A percentile compares a stretch with the other conserved stretches of the same genome.
phyloP scores from a whole-genome alignment of 305 asterid genomes.

The Fraxinus xanthoxyloides region DNA sequence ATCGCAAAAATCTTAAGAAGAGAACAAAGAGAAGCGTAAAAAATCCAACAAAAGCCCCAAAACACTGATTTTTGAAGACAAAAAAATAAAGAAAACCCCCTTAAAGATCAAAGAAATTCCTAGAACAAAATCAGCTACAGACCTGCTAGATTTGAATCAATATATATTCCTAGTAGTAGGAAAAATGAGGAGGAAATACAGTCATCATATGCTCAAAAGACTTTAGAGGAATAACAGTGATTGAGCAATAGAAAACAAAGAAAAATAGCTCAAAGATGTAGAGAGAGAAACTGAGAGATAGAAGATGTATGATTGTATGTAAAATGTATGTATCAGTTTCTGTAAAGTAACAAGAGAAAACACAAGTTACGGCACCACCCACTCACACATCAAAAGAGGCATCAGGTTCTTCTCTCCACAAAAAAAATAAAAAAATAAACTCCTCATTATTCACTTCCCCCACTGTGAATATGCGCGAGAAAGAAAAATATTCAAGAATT shows the following conservation, averaged over 20 bases:
- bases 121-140: constrained; percentile 16
- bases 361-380: constrained; percentile 54
- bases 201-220: constrained; percentile 20
- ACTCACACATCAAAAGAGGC: constrained; percentile 53
- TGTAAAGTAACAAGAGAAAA: constrained; percentile 29
- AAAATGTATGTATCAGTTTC: constrained; percentile 13
- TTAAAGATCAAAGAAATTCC: neutral
- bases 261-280: constrained; percentile 2
- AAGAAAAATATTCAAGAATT: constrained; percentile 28
- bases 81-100: neutral
- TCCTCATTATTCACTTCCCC: constrained; percentile 46
- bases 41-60: constrained; percentile 12
- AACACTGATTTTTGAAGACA: neutral
- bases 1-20: neutral
- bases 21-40: neutral
- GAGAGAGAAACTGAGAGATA: constrained; percentile 21
- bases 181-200: constrained; percentile 19
- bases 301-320: neutral
- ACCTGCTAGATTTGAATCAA: constrained; percentile 22
- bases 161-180: neutral
- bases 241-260: constrained; percentile 16
- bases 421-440: constrained; percentile 38
- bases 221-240: constrained; percentile 17
- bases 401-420: constrained; percentile 73
- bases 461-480: constrained; percentile 45